A percentile compares a stretch with the other conserved stretches of the same genome.
These are phyloP conservation scores for Parachaetomium inaequale DNA, from an alignment of 495 filamentous ascomycete species.

Conservation along the genomic window DNA sequence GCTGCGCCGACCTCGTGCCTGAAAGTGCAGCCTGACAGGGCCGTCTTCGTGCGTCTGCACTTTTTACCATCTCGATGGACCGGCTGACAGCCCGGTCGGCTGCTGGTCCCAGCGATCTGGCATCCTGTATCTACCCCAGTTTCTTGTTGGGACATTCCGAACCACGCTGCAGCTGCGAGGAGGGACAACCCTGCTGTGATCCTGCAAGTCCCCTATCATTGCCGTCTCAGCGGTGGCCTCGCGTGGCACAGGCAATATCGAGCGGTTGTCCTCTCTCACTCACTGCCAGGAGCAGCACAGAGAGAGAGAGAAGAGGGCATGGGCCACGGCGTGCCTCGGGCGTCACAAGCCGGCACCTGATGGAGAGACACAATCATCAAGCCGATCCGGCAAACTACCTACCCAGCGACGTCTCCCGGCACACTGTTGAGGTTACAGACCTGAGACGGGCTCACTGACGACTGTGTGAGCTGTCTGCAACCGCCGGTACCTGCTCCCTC, in stretches of 20 bases:
- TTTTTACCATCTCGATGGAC: background rate
- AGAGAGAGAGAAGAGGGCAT: background rate
- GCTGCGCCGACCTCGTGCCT: background rate
- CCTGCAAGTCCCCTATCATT: slow-evolving; percentile 31
- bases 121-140: background rate
- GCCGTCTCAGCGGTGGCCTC: background rate
- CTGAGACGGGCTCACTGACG: background rate
- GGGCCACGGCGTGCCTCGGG: background rate
- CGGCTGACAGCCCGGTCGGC: background rate
- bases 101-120: slow-evolving; percentile 8
- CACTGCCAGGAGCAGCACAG: slow-evolving; percentile 8
- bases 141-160: slow-evolving; percentile 18
- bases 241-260: slow-evolving; percentile 32
- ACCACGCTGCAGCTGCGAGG: slow-evolving; percentile 25
- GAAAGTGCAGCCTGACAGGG: background rate
- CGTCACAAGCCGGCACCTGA: slow-evolving; percentile 1
- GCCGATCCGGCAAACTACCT: background rate
- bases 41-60: background rate
- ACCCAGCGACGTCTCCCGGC: background rate
- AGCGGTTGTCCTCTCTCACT: slow-evolving; percentile 15
- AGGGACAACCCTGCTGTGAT: slow-evolving; percentile 28
- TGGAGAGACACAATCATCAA: background rate
- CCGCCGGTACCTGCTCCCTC: background rate
- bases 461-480: background rate
- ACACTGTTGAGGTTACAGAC: background rate